These are phyloP conservation scores for Epithele typhae DNA, from an alignment of 768 basidiomycete species.

Conservation along the genomic window DNA sequence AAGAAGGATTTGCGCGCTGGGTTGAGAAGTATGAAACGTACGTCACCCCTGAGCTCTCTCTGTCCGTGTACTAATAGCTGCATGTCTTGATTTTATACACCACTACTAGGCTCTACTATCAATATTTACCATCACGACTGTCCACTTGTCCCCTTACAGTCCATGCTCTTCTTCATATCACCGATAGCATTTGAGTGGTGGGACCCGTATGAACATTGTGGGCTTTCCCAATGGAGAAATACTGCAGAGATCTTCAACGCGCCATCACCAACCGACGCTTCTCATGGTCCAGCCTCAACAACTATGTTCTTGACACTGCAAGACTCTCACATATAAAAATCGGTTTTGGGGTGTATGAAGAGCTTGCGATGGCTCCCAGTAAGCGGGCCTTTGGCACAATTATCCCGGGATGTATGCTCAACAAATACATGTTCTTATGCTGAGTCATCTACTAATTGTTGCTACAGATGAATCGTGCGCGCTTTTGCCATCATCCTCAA, in stretches of 20 bases:
- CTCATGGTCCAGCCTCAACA: slow-evolving; percentile 13
- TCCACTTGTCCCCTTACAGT: slow-evolving; percentile 27
- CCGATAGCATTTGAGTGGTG: slow-evolving; percentile 14
- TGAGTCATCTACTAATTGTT: too few species aligned
- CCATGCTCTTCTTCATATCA: slow-evolving; percentile 27
- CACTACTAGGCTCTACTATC: slow-evolving; percentile 23
- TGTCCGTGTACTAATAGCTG: too few species aligned
- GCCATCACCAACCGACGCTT: slow-evolving; percentile 11
- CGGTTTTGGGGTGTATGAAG: too few species aligned
- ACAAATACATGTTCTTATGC: too few species aligned
- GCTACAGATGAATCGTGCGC: too few species aligned
- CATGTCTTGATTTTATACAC: too few species aligned
- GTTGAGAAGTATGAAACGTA: slow-evolving; percentile 33
- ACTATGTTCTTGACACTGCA: neutral
- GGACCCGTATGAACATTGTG: slow-evolving; percentile 23
- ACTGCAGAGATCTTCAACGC: slow-evolving; percentile 16
- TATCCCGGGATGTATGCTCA: too few species aligned
- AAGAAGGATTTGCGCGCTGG: slow-evolving; percentile 29
- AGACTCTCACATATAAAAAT: too few species aligned
- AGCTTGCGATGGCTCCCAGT: too few species aligned
- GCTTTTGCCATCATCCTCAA: too few species aligned
- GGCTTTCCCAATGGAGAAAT: slow-evolving; percentile 25
- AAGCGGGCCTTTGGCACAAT: too few species aligned
- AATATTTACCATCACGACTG: slow-evolving; percentile 16
- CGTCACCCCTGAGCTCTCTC: too few species aligned